These are phyloP conservation scores for Lecanicillium sp. DNA, from an alignment of 2,329 filamentous ascomycete genomes.

Conservation along the genomic window DNA sequence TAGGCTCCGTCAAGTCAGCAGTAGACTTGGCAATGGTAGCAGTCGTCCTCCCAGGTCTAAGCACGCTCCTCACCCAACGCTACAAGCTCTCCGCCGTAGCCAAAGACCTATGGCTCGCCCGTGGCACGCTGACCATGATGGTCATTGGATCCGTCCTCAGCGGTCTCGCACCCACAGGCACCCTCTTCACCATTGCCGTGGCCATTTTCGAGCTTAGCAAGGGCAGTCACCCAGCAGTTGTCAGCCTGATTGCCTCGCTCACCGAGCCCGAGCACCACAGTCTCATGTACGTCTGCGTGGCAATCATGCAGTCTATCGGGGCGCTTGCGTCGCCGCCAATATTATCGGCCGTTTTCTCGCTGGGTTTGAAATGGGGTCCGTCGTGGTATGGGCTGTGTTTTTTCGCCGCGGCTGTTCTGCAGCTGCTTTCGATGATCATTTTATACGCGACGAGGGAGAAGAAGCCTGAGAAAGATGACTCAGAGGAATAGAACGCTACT, in stretches of 20 bases:
- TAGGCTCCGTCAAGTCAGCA: background rate
- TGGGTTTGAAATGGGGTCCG: slow-evolving; percentile 1
- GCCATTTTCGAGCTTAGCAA: slow-evolving; percentile 4
- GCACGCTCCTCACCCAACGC: background rate
- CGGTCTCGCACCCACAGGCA: background rate
- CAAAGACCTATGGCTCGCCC: background rate
- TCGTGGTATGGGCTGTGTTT: slow-evolving; percentile 7
- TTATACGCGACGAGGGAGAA: no score
- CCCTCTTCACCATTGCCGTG: background rate
- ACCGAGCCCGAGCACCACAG: slow-evolving; percentile 1
- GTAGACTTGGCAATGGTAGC: background rate
- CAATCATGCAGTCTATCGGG: background rate
- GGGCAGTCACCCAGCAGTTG: slow-evolving; percentile 2
- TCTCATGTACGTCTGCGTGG: slow-evolving; percentile 2
- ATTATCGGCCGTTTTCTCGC: background rate
- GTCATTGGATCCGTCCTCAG: background rate
- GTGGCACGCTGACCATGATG: background rate
- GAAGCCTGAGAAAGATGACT: no score
- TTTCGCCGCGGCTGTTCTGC: background rate
- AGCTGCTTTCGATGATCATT: background rate
- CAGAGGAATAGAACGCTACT: no score
- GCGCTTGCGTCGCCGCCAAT: background rate
- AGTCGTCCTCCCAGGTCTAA: background rate
- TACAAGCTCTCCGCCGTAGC: background rate
- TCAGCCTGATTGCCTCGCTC: slow-evolving; percentile 3